A percentile compares a stretch with the other conserved stretches of the same genome.
phyloP scores from a whole-genome alignment of 495 filamentous ascomycete species.

The Hapsidospora chrysogenum region DNA sequence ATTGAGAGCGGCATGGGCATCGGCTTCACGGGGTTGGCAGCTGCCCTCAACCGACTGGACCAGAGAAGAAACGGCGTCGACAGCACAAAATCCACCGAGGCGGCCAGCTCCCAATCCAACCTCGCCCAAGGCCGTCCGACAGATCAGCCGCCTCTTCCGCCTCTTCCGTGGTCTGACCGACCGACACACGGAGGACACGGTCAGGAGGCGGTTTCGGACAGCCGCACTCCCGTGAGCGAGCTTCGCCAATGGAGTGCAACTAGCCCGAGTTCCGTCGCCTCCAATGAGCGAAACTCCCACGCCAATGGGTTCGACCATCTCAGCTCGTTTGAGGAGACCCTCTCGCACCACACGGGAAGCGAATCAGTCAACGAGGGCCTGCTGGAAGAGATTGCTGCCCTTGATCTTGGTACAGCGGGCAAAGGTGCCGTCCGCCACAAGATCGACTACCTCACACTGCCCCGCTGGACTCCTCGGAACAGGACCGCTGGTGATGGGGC shows the following conservation, averaged over 20 bases:
- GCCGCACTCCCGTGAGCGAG: not conserved
- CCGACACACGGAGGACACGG: not conserved
- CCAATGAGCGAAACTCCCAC: constrained; percentile 4
- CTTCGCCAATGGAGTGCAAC: not conserved
- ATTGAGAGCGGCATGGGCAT: constrained; percentile 14
- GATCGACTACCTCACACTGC: constrained; percentile 15
- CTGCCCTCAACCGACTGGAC: constrained; percentile 23
- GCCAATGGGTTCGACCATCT: constrained; percentile 7
- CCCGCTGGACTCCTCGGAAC: constrained; percentile 21
- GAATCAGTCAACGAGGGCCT: constrained; percentile 11
- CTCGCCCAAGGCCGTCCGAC: constrained; percentile 3
- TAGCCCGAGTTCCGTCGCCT: not conserved
- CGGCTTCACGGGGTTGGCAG: constrained; percentile 29
- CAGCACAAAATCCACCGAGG: constrained; percentile 7
- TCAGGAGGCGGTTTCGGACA: not conserved
- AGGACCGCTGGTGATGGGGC: constrained; percentile 13
- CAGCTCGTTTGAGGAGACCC: constrained; percentile 1
- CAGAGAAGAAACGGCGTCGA: constrained; percentile 7
- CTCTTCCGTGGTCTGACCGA: constrained; percentile 1
- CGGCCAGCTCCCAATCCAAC: not conserved
- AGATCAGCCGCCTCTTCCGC: constrained; percentile 7
- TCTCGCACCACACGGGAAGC: constrained; percentile 6
- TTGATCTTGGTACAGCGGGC: constrained; percentile 11
- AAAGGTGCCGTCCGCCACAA: constrained; percentile 12
- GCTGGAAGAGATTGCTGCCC: constrained; percentile 10